Evolutionary conservation across 2,329 filamentous ascomycete genomes (phyloP).

Genomic region (Verruconis gallopava): DNA sequence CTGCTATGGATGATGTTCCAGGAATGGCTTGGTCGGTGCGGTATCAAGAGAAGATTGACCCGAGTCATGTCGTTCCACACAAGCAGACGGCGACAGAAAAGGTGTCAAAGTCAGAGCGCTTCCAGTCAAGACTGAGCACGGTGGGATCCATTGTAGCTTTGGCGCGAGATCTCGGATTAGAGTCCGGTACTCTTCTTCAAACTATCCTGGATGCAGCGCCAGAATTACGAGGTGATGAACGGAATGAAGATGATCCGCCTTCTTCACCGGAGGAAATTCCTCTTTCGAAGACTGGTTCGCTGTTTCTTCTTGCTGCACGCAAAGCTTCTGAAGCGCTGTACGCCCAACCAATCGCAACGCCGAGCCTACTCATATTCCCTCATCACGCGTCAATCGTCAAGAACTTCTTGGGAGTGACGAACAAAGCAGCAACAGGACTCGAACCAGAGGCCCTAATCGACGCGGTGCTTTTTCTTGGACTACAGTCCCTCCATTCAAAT

Average conservation of each 20-base stretch:
- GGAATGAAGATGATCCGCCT: slow-evolving; percentile 43
- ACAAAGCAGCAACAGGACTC: slow-evolving; percentile 27
- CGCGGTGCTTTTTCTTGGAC: slow-evolving; percentile 38
- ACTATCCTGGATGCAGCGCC: slow-evolving; percentile 28
- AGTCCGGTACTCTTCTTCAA: slow-evolving; percentile 33
- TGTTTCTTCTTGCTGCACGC: slow-evolving; percentile 42
- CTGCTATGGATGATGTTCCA: slow-evolving; percentile 31
- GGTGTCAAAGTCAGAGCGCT: slow-evolving; percentile 49
- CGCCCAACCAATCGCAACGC: slow-evolving; percentile 25
- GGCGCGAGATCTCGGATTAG: slow-evolving; percentile 42
- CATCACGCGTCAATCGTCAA: slow-evolving; percentile 37
- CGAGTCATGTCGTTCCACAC: slow-evolving; percentile 48
- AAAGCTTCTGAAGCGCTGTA: slow-evolving; percentile 38
- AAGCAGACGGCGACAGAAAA: slow-evolving; percentile 48
- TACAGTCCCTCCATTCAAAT: slow-evolving; percentile 35
- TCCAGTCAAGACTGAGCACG: slow-evolving; percentile 50
- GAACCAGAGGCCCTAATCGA: slow-evolving; percentile 42
- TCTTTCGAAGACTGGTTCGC: slow-evolving; percentile 41
- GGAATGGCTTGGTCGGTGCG: slow-evolving; percentile 40
- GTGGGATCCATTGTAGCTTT: slow-evolving; percentile 62
- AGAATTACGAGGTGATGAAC: slow-evolving; percentile 28
- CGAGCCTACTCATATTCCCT: slow-evolving; percentile 37
- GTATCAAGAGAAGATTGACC: slow-evolving; percentile 55
- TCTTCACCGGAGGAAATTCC: slow-evolving; percentile 39
- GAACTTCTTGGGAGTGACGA: slow-evolving; percentile 35